Evolutionary conservation across 495 filamentous ascomycete species (phyloP).

Genomic region (Penicillium steckii): DNA sequence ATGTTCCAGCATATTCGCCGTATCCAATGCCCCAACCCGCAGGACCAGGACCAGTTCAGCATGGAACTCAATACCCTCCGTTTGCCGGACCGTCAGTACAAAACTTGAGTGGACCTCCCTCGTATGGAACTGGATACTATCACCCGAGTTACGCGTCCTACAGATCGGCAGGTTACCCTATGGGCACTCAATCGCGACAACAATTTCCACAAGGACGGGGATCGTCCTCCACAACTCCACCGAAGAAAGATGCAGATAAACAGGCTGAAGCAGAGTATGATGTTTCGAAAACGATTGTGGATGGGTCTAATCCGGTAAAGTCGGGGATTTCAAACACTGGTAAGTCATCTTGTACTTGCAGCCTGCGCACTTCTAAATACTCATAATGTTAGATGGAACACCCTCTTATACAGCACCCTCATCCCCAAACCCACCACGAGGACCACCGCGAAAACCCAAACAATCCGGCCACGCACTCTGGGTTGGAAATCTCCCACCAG

Average conservation of each 20-base stretch:
- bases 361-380: too few species aligned
- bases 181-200: conserved; percentile 8
- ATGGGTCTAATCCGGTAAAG: conserved; percentile 40
- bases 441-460: conserved; percentile 89
- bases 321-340: too few species aligned
- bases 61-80: conserved; percentile 32
- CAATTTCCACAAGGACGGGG: conserved; percentile 5
- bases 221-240: background rate
- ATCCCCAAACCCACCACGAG: conserved; percentile 60
- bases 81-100: conserved; percentile 21
- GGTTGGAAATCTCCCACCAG: conserved; percentile 92
- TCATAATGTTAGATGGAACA: conserved; percentile 10
- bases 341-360: too few species aligned
- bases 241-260: conserved; percentile 22
- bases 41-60: conserved; percentile 19
- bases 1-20: conserved; percentile 26
- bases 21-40: conserved; percentile 31
- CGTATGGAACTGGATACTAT: conserved; percentile 30
- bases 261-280: conserved; percentile 29
- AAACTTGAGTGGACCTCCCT: conserved; percentile 20
- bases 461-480: conserved; percentile 93
- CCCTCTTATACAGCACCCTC: conserved; percentile 14
- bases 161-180: conserved; percentile 13
- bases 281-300: conserved; percentile 44
- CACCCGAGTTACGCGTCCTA: conserved; percentile 24